Evolutionary conservation across 139 green algal species (phyloP).

Genomic region (Chlamydomonas sphaeroides): DNA sequence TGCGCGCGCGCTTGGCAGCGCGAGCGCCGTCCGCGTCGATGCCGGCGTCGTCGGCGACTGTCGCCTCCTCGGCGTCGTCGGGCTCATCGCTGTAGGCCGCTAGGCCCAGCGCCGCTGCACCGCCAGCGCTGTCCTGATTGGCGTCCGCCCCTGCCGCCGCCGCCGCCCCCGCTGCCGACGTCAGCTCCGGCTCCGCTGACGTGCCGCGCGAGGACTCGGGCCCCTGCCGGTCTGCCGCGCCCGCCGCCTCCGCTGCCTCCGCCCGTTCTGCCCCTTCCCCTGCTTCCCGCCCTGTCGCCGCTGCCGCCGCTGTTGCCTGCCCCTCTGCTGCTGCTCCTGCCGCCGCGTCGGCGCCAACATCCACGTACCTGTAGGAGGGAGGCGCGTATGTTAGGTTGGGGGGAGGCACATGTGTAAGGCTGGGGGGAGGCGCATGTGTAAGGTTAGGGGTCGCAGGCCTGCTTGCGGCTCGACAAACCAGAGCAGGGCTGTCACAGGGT

Average conservation of each 20-base stretch:
- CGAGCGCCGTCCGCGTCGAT: too few relatives aligned
- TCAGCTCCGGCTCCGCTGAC: too few relatives aligned
- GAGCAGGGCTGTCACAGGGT: too few relatives aligned
- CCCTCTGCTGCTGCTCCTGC: neutral
- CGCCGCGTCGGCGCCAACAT: constrained; percentile 6
- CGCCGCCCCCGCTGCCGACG: too few relatives aligned
- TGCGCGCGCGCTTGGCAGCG: too few relatives aligned
- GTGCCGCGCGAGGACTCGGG: too few relatives aligned
- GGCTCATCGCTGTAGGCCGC: neutral
- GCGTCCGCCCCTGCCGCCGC: neutral
- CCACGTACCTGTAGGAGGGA: too few relatives aligned
- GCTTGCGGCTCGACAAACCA: too few relatives aligned
- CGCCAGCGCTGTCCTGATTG: neutral
- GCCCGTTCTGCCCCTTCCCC: neutral
- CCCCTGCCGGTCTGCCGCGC: neutral
- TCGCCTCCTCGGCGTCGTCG: neutral
- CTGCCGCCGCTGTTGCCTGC: constrained; percentile 1
- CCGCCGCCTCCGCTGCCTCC: neutral
- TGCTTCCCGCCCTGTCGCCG: neutral
- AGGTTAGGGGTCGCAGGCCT: too few relatives aligned
- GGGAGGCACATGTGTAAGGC: too few relatives aligned
- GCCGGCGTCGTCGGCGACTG: neutral
- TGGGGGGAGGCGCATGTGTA: too few relatives aligned
- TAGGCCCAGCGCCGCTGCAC: neutral
- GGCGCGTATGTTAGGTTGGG: too few relatives aligned